Evolutionary conservation across 1,284 basidiomycete species (phyloP), one percentile per base, ranked within the genome.

Genomic region (Moesziomyces globuligerus): DNA sequence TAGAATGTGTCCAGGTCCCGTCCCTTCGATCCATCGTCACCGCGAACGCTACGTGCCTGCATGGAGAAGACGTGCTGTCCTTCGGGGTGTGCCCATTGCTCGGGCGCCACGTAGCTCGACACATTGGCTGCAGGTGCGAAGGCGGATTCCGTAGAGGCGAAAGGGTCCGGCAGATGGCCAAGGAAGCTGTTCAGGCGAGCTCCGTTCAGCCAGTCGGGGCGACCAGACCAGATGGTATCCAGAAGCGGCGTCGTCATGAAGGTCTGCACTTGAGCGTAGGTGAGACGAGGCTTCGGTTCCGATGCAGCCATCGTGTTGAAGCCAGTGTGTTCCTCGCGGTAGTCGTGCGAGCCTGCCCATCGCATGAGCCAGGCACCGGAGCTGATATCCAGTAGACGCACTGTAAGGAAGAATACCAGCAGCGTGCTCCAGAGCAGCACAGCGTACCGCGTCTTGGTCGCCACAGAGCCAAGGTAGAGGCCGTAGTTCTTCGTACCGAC

Each of bases 321-420:
- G 29, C 18, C 43, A 2, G 37, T 24, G 5, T 47, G 18, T 37
- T 66, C 55, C 23, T 67, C 48, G 17, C 47, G 48, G 28, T 68
- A 58, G 17, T 77, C 73, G 53, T 80, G 79, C 29, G 78, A 76
- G 9, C 57, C 52, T 17, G 80, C 80, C 80, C 80, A 82, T 43
- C 60, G 46, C 40, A 76, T 73, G n/a, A 82, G 64, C 80, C 79
- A 81, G 0, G 78, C 78, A 13, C 78, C 73, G 5, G 67, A 72
- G 17, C 65, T 59, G 32, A 82, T 72, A 37, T 82, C 79, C 26
- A 72, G 61, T 17, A 45, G 32, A 25, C 79, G 66, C 34, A 73
- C 72, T 1, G 59, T 47, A 10, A 79, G 44, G 67, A 79, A 82
- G 29, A 79, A 48, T 23, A 64, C 34, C 26, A 79, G 21, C 2